phyloP scores from a whole-genome alignment of 352 stramenopile species.

The Phytopythium aichiense region DNA sequence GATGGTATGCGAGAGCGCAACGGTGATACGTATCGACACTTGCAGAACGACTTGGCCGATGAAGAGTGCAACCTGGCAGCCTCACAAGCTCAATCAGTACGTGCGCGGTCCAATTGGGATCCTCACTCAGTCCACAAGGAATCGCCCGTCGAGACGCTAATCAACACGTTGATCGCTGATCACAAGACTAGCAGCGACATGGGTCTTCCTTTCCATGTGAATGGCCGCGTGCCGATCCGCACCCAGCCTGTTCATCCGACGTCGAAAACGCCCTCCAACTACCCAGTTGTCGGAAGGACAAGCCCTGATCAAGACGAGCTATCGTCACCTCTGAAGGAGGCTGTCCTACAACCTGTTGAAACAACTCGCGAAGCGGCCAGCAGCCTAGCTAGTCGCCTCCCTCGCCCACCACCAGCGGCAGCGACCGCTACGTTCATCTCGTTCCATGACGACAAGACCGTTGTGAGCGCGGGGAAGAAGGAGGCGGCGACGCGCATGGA shows the following conservation, averaged over 20 bases:
- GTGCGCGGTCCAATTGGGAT: background rate
- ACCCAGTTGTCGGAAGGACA: background rate
- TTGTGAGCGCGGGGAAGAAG: background rate
- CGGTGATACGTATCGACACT: background rate
- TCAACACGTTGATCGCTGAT: background rate
- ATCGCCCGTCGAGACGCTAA: background rate
- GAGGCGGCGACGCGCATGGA: constrained; percentile 14
- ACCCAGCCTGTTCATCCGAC: background rate
- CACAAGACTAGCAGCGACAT: background rate
- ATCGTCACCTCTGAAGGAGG: background rate
- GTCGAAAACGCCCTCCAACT: background rate
- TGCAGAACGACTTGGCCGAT: background rate
- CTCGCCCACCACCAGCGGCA: background rate
- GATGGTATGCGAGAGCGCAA: background rate
- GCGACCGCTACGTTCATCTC: constrained; percentile 6
- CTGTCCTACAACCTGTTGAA: background rate
- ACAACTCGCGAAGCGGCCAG: background rate
- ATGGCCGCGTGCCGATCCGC: constrained; percentile 42
- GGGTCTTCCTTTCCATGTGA: constrained; percentile 14
- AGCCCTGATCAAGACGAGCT: background rate
- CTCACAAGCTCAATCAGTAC: background rate
- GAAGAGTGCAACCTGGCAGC: background rate
- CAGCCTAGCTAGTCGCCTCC: background rate
- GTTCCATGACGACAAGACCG: constrained; percentile 8
- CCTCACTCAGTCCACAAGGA: background rate